Base-by-base conservation (phyloP, 164 flowering plant species). In the Tetracentron sinense region DNA sequence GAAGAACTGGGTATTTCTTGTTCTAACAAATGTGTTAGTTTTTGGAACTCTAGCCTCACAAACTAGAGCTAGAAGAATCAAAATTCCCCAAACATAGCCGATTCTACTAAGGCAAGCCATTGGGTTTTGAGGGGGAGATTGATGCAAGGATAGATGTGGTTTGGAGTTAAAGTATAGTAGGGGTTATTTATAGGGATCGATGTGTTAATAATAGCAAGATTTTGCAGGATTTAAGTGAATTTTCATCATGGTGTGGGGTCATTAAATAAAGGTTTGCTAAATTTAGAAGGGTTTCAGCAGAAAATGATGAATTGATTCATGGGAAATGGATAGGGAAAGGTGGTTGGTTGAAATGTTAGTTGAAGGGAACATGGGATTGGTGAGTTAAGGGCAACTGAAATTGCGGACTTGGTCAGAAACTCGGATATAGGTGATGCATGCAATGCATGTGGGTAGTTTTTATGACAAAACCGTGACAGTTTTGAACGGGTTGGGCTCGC, bases 11-110 rank as follows among this genome's bases (percentile, higher is more conserved):
- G 68, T 56, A 17, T 62, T 23, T 7, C 21, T 25, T 26, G 73
- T 65, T 11, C 54, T 54, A 1, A 75, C 65, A 69, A 68, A 75
- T 15, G 58, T 68, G 27, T 42, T 33, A 22, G 21, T 4, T 21
- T 15, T 31, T 42, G 63, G 69, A 20, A 42, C 33, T 47, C 61
- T 62, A 11, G 68, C 70, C 47, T 57, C 51, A 56, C 44, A 56
- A 21, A 42, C 55, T 22, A 31, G 19, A 31, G 44, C 38, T 16
- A 53, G 60, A 44, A 61, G n/a, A 28, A 20, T 33, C 26, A 47
- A 49, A 8, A 66, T 6, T 16, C 27, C 54, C 38, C 6, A 46
- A 56, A 35, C 23, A 29, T 48, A 49, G 16, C 42, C 47, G 56
- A 50, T 57, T 46, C 62, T 31, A n/a, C 29, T 21, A 29, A 56